phyloP scores from a whole-genome alignment of 2,329 filamentous ascomycete species.

The Zarea fungicola region DNA sequence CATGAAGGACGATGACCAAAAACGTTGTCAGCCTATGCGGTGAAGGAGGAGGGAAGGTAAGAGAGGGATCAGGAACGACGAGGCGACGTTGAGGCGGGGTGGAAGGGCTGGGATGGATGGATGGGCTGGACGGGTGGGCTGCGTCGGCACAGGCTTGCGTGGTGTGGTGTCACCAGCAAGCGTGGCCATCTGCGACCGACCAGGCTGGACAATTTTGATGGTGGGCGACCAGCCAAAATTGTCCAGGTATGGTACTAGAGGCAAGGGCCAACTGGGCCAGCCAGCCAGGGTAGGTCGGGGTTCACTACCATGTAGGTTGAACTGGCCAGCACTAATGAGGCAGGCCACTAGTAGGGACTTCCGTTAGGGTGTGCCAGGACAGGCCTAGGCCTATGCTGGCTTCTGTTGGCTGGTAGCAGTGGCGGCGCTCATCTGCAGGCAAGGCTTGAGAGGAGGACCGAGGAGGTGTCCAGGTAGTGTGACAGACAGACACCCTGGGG shows the following conservation, averaged over 20 bases:
- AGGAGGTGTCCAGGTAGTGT: not conserved
- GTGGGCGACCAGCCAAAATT: too few species aligned
- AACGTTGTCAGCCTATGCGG: slow-evolving; percentile 24
- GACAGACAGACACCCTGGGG: not conserved
- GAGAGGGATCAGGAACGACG: slow-evolving; percentile 23
- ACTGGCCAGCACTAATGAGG: too few species aligned
- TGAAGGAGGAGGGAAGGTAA: slow-evolving; percentile 19
- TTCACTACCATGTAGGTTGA: too few species aligned
- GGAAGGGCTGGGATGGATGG: slow-evolving; percentile 22
- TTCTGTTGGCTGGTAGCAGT: not conserved
- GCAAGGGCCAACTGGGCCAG: too few species aligned
- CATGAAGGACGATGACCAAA: slow-evolving; percentile 30
- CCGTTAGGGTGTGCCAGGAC: too few species aligned
- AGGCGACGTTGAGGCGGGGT: slow-evolving; percentile 27
- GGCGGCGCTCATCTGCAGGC: not conserved
- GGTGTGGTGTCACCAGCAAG: not conserved
- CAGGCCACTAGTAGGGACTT: too few species aligned
- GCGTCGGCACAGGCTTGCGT: slow-evolving; percentile 1
- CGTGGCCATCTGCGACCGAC: too few species aligned
- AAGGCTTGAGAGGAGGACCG: not conserved
- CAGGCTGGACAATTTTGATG: too few species aligned
- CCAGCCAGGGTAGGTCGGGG: too few species aligned
- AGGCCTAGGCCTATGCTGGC: not conserved
- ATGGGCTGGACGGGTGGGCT: slow-evolving; percentile 10
- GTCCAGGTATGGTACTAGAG: too few species aligned